These are phyloP conservation scores for Chlorella variabilis DNA, from an alignment of 163 green algal genomes.

Conservation along the genomic window DNA sequence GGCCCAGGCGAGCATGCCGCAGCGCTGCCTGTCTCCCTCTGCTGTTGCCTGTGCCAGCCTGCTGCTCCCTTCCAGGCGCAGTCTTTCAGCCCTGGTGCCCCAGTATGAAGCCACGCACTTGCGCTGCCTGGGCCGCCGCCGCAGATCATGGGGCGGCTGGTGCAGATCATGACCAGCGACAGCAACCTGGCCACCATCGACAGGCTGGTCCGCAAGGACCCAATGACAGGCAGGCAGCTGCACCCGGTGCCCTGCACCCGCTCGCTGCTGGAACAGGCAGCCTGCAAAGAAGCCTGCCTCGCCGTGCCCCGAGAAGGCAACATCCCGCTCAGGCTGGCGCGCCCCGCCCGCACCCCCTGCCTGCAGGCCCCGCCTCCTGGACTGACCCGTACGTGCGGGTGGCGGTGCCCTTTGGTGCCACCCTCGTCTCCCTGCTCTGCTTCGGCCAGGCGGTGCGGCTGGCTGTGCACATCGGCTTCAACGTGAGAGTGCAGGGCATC, in stretches of 20 bases:
- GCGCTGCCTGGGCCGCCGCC: too few relatives aligned
- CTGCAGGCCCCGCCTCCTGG: slow-evolving; percentile 15
- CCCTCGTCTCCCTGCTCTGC: slow-evolving; percentile 30
- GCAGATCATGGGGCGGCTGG: slow-evolving; percentile 29
- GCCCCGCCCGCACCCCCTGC: neutral
- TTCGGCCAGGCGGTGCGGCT: slow-evolving; percentile 29
- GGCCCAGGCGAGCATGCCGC: slow-evolving; percentile 1
- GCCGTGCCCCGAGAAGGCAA: too few relatives aligned
- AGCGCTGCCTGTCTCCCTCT: neutral
- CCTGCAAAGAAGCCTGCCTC: too few relatives aligned
- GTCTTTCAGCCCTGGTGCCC: neutral
- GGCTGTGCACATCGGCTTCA: slow-evolving; percentile 31
- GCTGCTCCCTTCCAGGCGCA: neutral
- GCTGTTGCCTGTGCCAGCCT: neutral
- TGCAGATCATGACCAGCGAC: slow-evolving; percentile 4
- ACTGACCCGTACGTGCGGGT: neutral
- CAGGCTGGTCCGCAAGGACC: neutral
- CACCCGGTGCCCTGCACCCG: too few relatives aligned
- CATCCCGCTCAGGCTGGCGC: too few relatives aligned
- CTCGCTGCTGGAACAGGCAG: too few relatives aligned
- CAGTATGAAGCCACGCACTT: neutral
- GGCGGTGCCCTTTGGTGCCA: slow-evolving; percentile 26
- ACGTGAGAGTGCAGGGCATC: neutral
- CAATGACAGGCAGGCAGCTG: slow-evolving; percentile 20
- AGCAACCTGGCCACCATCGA: slow-evolving; percentile 14